Evolutionary conservation across 1,139 yeast species (phyloP), one percentile per base, ranked within the genome.

Genomic region (Saccharomyces pastorianus): DNA sequence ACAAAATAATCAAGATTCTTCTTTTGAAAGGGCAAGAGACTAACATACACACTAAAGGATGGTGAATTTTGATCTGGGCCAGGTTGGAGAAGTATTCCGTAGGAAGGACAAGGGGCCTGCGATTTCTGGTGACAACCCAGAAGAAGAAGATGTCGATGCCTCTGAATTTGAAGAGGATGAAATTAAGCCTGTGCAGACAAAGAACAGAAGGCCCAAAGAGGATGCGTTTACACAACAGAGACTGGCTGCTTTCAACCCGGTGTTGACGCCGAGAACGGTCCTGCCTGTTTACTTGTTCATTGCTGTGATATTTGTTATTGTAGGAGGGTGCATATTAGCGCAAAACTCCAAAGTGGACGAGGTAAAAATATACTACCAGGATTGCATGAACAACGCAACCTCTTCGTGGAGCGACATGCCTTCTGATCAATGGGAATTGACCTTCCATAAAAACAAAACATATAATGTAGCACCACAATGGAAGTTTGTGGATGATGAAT

Each of bases 271-370:
- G 23, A 84, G 81, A 66, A 86, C 95, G 4, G 95, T 91, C 46
- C 80, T 93, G 56, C 97, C 97, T 2, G 67, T 91, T 53, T 82
- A 91, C 64, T 69, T 91, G 50, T 71, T 77, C 9, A 78, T 93
- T 51, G 95, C 96, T 4, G 76, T 88, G n/a, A 75, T 93, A 11
- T 88, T 91, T 66, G 88, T 91, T 14, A 96, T 97, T 7, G 77
- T 93, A 48, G 99, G 99, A 32, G 98, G 91, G 1, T 91, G 87
- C 57, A 83, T 93, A 82, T 77, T 93, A 70, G 84, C 84, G 59
- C 95, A 96, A 5, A 80, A 93, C n/a, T 75, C 80, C 57, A 75
- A 76, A 58, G 85, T 89, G 4, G 86, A 90, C 69, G 96, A 93
- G 64, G 66, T 93, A 47, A 79, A 80, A 17, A 85, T 93, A 56